phyloP scores from a whole-genome alignment of 345 rosid genomes.

The Dipteronia dyeriana region DNA sequence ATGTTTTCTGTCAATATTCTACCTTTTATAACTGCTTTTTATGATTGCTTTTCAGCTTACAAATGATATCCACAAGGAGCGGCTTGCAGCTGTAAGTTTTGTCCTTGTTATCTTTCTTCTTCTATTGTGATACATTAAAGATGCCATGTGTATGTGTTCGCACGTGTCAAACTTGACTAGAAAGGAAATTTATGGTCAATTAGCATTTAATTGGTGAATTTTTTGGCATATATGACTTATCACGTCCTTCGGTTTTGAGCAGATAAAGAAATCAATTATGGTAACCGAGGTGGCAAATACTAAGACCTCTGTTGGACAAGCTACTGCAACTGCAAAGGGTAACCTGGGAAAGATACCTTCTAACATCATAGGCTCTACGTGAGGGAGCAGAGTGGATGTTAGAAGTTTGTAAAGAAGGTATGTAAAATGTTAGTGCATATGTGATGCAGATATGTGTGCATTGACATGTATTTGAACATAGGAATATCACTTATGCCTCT shows the following conservation, averaged over 20 bases:
- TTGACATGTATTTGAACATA: not conserved
- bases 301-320: constrained; percentile 53
- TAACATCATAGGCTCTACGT: constrained; percentile 48
- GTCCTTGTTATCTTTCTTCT: constrained; percentile 5
- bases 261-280: constrained; percentile 73
- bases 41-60: constrained; percentile 48
- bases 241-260: constrained; percentile 18
- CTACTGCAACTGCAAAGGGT: constrained; percentile 54
- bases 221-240: not conserved
- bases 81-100: constrained; percentile 75
- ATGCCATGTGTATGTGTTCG: not conserved
- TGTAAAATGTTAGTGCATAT: not conserved
- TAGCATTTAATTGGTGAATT: not conserved
- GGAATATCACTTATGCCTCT: not conserved
- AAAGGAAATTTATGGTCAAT: not conserved
- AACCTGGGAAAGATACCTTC: constrained; percentile 60
- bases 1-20: not conserved
- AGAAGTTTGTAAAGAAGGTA: constrained; percentile 22
- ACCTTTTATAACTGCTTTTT: not conserved
- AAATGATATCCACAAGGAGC: constrained; percentile 86
- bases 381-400: constrained; percentile 17
- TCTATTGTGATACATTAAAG: not conserved
- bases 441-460: not conserved
- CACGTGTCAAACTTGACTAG: not conserved
- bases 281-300: constrained; percentile 56